Evolutionary conservation across 208 protist genomes (phyloP), one percentile per base, ranked within the genome.

Genomic region (Sergeia podlipaevii): DNA sequence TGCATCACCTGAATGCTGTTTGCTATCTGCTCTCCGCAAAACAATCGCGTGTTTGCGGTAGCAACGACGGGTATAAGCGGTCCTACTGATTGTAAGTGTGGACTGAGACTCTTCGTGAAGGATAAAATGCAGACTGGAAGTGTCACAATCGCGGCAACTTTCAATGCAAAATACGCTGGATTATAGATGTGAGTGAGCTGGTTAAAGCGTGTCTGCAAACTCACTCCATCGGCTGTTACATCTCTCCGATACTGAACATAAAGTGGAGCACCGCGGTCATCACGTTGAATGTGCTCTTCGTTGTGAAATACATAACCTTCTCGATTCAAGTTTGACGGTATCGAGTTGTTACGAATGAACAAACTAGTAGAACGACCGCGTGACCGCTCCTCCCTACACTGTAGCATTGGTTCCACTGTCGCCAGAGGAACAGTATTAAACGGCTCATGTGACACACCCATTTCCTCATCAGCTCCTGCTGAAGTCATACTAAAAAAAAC

Each of bases 21-120:
- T 26, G 48, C 48, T 20, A 54, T 33, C 48, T 54, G 48, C n/a
- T 54, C 48, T 8, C 48, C 48, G 33, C 48, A 54, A 24, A 43
- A 54, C 48, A 54, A 24, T 13, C 48, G 48, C 6, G 48, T 54
- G 48, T 54, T 54, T 8, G 48, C 43, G 21, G 48, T 54, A 4
- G 48, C 48, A 7, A 54, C 34, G 34, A 54, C 48, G 29, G 48
- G 48, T 3, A 54, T 24, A 13, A 54, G 39, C 20, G 34, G 39
- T 3, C 48, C 48, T 30, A 36, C 48, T 24, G 43, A n/a, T n/a
- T n/a, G 33, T 18, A 54, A 54, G 32, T 54, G 20, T 36, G 48
- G 48, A 20, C 43, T 38, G 4, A 26, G 24, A 30, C 43, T 8
- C 8, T 30, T 30, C 0, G 48, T 54, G 18, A 54, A 54, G 48